Conservation (phyloP, 2,329 filamentous ascomycete genomes). For the Trichoderma asperellum region DNA sequence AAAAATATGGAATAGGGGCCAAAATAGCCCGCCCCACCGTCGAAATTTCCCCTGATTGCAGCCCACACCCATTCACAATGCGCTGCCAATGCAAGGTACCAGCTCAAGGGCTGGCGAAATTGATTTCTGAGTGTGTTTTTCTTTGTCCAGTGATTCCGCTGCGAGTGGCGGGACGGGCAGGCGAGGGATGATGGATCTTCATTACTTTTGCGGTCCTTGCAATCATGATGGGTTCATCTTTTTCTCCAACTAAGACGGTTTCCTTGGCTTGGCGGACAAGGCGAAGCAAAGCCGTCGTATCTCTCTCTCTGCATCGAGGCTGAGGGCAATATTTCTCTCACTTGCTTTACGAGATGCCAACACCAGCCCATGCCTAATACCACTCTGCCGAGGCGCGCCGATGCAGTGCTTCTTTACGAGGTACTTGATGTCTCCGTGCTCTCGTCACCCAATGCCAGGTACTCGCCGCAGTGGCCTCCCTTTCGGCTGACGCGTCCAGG, state of each 20-base stretch:
- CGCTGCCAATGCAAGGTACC: background rate
- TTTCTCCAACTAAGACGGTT: background rate
- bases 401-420: background rate
- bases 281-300: background rate
- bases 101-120: background rate
- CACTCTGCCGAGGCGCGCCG: background rate
- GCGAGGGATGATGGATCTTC: background rate
- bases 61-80: background rate
- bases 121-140: background rate
- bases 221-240: background rate
- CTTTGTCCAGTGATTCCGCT: background rate
- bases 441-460: background rate
- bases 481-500: conserved; percentile 15
- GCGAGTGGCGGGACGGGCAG: background rate
- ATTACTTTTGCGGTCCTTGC: background rate
- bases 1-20: conserved; percentile 1
- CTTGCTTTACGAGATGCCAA: background rate
- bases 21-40: conserved; percentile 1
- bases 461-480: background rate
- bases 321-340: background rate
- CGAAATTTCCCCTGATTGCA: conserved; percentile 15
- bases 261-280: background rate
- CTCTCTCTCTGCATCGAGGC: background rate
- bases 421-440: background rate
- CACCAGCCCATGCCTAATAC: background rate